Conservation (phyloP, 495 filamentous ascomycete species). For the Penicillium maclennaniae region DNA sequence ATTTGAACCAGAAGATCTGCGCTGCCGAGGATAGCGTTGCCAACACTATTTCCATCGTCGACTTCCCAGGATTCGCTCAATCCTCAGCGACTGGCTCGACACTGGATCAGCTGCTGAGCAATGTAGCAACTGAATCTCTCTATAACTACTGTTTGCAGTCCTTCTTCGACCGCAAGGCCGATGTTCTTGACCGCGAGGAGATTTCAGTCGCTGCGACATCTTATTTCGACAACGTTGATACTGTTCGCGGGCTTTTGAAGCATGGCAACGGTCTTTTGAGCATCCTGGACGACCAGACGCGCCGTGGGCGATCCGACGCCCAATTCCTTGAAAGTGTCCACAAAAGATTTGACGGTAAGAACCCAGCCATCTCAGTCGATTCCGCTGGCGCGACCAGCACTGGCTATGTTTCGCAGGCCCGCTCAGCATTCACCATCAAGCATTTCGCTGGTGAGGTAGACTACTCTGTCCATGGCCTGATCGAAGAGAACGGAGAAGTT, state of each 20-base stretch:
- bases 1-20: conserved; percentile 84
- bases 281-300: conserved; percentile 93
- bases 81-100: conserved; percentile 74
- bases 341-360: conserved; percentile 91
- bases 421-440: conserved; percentile 80
- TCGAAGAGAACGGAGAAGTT: conserved; percentile 94
- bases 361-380: conserved; percentile 78
- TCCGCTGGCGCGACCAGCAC: conserved; percentile 62
- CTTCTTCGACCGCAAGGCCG: conserved; percentile 91
- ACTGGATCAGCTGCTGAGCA: conserved; percentile 90
- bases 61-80: conserved; percentile 94
- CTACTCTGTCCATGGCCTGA: conserved; percentile 75
- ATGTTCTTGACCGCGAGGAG: conserved; percentile 89
- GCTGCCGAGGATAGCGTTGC: conserved; percentile 81
- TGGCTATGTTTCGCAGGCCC: conserved; percentile 73
- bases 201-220: conserved; percentile 82
- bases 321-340: conserved; percentile 86
- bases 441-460: conserved; percentile 98
- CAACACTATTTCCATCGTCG: conserved; percentile 91
- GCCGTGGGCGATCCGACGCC: conserved; percentile 78
- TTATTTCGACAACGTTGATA: conserved; percentile 97
- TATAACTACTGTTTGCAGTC: conserved; percentile 92
- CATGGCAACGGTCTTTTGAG: conserved; percentile 86
- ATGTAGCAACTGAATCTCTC: conserved; percentile 84
- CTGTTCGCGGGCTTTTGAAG: conserved; percentile 85